Base-by-base conservation (phyloP, 176 grass and related monocot species). In the Chloris gayana region DNA sequence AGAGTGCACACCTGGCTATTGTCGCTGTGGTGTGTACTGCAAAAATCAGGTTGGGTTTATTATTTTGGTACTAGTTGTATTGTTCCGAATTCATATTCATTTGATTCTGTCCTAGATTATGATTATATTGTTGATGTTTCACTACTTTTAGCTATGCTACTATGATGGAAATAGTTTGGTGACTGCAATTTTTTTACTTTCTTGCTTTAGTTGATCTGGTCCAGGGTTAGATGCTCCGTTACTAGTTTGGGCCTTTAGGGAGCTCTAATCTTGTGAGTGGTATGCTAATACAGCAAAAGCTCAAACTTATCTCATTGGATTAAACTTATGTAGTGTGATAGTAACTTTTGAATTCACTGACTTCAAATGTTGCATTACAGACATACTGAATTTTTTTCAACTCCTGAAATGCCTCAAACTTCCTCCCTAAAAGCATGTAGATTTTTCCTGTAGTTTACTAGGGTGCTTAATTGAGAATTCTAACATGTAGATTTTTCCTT, bases 1-100 rank as follows among this genome's bases (percentile, higher is more conserved):
- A 15, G 96, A 99, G 74, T 99, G 96, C 72, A 93, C 96, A 9
- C 92, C 96, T 86, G 92, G 92, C 68, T 93, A 99, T 71, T 99
- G 96, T 68, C 84, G 84, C n/a, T 93, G 96, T 22, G 90, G 88
- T 25, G 88, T 82, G 25, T 89, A 91, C 61, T 95, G 96, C 79
- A 99, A 89, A 85, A 99, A 99, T 80, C 96, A 95, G 92, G 96
- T 95, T 73, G 18, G 44, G 56, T 35, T 70, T 85, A 9, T 59
- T 76, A 38, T 38, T 47, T 39, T 65, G 22, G 17, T 76, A n/a
- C 64, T 54, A 46, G 14, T 34, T 54, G 14, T n/a, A 42, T 69
- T 4, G 2, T 31, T 64, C 45, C n/a, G 5, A 37, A 63, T 33
- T 75, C 75, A 25, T 65, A 63, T 33, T 75, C 75, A 25, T 65